phyloP scores from a whole-genome alignment of 2,329 filamentous ascomycete species.

The Exophiala mesophila region DNA sequence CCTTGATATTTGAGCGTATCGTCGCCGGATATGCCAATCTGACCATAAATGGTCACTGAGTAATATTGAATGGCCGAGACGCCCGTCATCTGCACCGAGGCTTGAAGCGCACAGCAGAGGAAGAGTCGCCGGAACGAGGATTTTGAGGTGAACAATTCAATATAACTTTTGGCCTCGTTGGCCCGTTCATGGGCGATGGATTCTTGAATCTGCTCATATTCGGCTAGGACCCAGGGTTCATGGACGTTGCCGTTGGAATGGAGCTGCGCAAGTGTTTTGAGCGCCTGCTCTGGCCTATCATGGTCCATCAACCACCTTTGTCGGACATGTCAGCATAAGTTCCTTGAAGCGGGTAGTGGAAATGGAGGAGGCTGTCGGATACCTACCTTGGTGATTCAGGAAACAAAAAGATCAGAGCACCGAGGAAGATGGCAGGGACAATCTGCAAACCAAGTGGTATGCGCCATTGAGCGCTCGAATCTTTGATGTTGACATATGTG shows the following conservation, averaged over 20 bases:
- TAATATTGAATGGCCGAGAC: conserved; percentile 73
- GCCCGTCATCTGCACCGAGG: conserved; percentile 70
- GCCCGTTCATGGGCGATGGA: conserved; percentile 63
- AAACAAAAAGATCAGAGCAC: conserved; percentile 64
- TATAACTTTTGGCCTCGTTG: conserved; percentile 64
- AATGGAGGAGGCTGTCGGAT: too few relatives aligned
- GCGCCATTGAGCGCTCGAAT: conserved; percentile 54
- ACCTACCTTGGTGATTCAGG: conserved; percentile 50
- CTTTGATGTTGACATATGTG: conserved; percentile 48
- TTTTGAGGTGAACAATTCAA: conserved; percentile 61
- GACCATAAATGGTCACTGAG: conserved; percentile 59
- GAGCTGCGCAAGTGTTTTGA: conserved; percentile 62
- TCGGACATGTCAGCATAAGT: conserved; percentile 50
- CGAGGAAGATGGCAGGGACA: conserved; percentile 61
- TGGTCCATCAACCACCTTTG: conserved; percentile 67
- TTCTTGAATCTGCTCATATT: conserved; percentile 67
- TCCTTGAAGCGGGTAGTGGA: too few relatives aligned
- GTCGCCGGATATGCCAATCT: conserved; percentile 63
- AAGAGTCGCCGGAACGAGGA: conserved; percentile 68
- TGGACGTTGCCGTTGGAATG: conserved; percentile 63
- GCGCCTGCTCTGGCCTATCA: conserved; percentile 58
- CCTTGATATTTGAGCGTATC: conserved; percentile 70
- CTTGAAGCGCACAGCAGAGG: conserved; percentile 64
- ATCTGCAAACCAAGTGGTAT: conserved; percentile 66
- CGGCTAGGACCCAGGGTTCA: conserved; percentile 66